Evolutionary conservation across 169 alveolate species (phyloP).

Genomic region (Cryptosporidium parvum): DNA sequence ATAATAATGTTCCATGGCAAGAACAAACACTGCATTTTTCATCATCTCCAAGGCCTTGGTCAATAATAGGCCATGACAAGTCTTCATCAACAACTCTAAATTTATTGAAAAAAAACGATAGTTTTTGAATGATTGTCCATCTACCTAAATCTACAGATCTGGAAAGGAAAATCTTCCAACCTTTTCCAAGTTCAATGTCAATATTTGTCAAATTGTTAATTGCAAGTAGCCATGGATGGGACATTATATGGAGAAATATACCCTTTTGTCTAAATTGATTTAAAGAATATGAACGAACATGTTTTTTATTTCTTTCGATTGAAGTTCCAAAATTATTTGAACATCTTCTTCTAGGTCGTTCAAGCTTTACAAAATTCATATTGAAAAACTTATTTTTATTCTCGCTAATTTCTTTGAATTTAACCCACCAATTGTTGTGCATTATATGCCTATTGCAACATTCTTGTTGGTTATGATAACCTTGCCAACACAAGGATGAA

Average conservation of each 20-base stretch:
- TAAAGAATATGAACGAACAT: neutral
- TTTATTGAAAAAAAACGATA: conserved; percentile 31
- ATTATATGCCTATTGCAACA: conserved; percentile 29
- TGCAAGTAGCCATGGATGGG: conserved; percentile 70
- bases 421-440: conserved; percentile 33
- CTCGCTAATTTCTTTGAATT: neutral
- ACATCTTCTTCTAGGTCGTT: conserved; percentile 35
- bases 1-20: conserved; percentile 49
- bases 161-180: conserved; percentile 25
- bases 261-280: neutral
- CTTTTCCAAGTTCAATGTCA: conserved; percentile 31
- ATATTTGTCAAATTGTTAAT: conserved; percentile 42
- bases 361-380: neutral
- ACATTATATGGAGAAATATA: conserved; percentile 51
- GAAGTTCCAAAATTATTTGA: neutral
- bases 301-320: conserved; percentile 3
- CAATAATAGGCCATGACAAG: conserved; percentile 62
- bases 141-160: conserved; percentile 59
- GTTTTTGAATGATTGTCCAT: conserved; percentile 49
- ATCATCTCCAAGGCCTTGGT: conserved; percentile 73
- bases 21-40: conserved; percentile 67
- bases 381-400: neutral
- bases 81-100: conserved; percentile 47
- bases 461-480: conserved; percentile 28
- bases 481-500: conserved; percentile 43